Percentiles rank a stretch among this genome's conserved stretches.
phyloP scores from a whole-genome alignment of 2,329 filamentous ascomycete species.

The Cercospora sojina region DNA sequence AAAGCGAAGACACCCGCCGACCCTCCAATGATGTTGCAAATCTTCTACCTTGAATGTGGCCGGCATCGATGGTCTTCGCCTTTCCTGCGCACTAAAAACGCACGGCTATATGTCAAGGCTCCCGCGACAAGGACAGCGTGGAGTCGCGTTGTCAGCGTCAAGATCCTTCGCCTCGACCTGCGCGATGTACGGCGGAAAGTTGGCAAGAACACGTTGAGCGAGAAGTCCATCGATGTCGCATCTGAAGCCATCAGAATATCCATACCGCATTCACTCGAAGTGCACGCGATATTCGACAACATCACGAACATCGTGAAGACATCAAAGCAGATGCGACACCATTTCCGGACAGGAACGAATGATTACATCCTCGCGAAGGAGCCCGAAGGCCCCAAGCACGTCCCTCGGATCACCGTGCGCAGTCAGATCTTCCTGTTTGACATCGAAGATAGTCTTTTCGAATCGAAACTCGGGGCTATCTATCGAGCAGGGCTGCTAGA shows the following conservation, averaged over 20 bases:
- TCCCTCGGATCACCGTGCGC: constrained; percentile 82
- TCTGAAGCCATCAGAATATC: constrained; percentile 83
- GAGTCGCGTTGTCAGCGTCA: constrained; percentile 83
- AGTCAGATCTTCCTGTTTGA: constrained; percentile 84
- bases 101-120: constrained; percentile 83
- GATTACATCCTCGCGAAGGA: constrained; percentile 85
- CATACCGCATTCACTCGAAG: constrained; percentile 85
- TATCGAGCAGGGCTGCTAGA: constrained; percentile 86
- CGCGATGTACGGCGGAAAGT: constrained; percentile 72
- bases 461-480: constrained; percentile 94
- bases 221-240: constrained; percentile 79
- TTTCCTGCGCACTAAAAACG: constrained; percentile 72
- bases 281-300: constrained; percentile 93
- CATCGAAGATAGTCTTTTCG: constrained; percentile 92
- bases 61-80: constrained; percentile 85
- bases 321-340: constrained; percentile 84
- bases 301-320: constrained; percentile 84
- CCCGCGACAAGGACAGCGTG: constrained; percentile 80
- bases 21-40: constrained; percentile 85
- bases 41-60: constrained; percentile 78
- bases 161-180: constrained; percentile 75
- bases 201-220: constrained; percentile 56
- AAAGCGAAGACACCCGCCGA: constrained; percentile 87
- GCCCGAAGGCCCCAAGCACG: constrained; percentile 79
- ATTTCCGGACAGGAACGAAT: constrained; percentile 82